These are phyloP conservation scores for Yarrowia sp. DNA, from an alignment of 805 yeast species.

Conservation along the genomic window DNA sequence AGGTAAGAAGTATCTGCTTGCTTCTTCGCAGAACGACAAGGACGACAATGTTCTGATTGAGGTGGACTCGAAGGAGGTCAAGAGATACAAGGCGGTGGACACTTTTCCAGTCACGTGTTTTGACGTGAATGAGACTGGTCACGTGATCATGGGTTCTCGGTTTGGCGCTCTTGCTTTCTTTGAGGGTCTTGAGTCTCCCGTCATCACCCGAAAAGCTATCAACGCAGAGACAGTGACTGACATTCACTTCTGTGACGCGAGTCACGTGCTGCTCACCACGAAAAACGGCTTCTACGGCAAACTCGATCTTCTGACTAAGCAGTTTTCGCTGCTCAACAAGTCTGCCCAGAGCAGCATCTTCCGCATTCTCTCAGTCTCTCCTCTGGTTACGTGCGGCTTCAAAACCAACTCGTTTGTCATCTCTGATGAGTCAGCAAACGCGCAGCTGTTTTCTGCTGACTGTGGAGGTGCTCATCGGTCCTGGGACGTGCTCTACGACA, in stretches of 20 bases:
- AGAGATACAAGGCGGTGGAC: background rate
- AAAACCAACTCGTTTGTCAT: conserved; percentile 72
- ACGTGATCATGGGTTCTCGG: conserved; percentile 3
- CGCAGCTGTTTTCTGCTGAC: conserved; percentile 62
- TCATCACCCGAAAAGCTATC: background rate
- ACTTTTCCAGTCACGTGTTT: conserved; percentile 18
- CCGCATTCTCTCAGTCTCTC: background rate
- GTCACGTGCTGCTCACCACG: background rate
- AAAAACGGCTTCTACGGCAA: conserved; percentile 12
- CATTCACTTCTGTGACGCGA: background rate
- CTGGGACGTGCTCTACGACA: conserved; percentile 54
- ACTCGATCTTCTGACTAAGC: background rate
- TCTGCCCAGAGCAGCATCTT: background rate
- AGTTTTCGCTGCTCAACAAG: background rate
- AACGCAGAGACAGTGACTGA: conserved; percentile 13
- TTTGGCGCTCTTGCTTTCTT: background rate
- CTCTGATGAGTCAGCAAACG: conserved; percentile 77
- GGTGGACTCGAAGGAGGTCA: background rate
- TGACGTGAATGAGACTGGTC: background rate
- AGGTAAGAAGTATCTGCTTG: background rate
- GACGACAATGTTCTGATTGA: conserved; percentile 9
- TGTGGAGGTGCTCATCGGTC: conserved; percentile 93
- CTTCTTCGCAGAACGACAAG: background rate
- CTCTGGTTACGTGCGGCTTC: conserved; percentile 67
- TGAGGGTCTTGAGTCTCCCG: background rate